phyloP scores from a whole-genome alignment of 176 grass and related monocot species.

The Phragmites australis region DNA sequence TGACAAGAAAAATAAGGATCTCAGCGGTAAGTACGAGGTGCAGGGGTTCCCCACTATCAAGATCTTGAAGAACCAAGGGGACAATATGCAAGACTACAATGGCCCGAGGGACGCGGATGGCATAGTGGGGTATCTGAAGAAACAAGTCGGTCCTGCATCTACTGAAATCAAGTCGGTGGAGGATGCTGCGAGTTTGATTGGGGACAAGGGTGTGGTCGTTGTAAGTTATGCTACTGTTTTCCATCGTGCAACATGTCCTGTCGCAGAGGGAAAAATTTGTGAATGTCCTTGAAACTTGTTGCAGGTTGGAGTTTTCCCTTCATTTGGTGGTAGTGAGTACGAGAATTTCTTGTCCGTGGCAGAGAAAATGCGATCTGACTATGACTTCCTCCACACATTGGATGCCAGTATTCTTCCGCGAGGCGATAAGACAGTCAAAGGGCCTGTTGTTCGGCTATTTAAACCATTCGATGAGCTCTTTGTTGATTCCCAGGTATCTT shows the following conservation, averaged over 20 bases:
- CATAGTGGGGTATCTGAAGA: conserved; percentile 61
- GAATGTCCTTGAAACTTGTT: background rate
- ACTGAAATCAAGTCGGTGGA: conserved; percentile 46
- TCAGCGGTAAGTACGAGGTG: conserved; percentile 39
- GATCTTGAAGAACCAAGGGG: conserved; percentile 52
- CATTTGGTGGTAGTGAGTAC: conserved; percentile 49
- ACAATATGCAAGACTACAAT: conserved; percentile 34
- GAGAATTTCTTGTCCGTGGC: conserved; percentile 54
- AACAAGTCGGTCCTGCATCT: conserved; percentile 58
- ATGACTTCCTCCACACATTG: conserved; percentile 60
- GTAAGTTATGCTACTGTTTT: conserved; percentile 32
- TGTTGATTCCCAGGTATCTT: conserved; percentile 53
- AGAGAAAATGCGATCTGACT: conserved; percentile 57
- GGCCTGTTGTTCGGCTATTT: conserved; percentile 61
- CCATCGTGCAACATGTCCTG: background rate
- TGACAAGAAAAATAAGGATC: conserved; percentile 51
- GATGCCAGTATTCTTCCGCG: conserved; percentile 52
- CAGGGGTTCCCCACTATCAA: conserved; percentile 55
- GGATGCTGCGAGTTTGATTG: conserved; percentile 23
- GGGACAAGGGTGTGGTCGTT: conserved; percentile 43
- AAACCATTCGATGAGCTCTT: conserved; percentile 75
- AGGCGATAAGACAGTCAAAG: conserved; percentile 39
- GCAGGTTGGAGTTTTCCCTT: conserved; percentile 62
- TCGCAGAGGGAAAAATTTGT: background rate
- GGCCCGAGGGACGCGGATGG: conserved; percentile 49